Base-by-base conservation (phyloP, 1,284 basidiomycete genomes). In the Exobasidium cylindrosporum region DNA sequence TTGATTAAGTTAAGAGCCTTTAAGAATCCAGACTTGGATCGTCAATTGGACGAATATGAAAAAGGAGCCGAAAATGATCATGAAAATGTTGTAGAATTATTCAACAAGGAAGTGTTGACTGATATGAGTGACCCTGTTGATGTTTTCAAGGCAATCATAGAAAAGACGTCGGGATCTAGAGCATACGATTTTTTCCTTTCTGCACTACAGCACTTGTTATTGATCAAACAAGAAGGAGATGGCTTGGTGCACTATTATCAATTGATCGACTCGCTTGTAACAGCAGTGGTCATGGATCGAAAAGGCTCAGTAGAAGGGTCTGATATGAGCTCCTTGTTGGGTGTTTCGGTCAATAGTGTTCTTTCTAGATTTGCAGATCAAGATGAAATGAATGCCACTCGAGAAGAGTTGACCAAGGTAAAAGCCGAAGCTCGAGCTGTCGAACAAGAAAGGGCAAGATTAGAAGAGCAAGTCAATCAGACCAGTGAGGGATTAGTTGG, bases 341-440 rank as follows among this genome's bases (percentile, higher is more conserved):
- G 93, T 0, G 87, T 90, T 62, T 93, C 91, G 1, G 92, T 98
- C 23, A 88, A 92, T 68, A 86, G 89, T 54, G 86, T 97, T 63
- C 89, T 97, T 54, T 87, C 90, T 4, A 89, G 90, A 74, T 91
- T 97, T 79, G 92, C 91, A 64, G 93, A 97, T 76, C 88, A 92
- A 31, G 93, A 97, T 70, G 91, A 95, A 64, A 86, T 89, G 21
- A 84, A 86, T 4, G 40, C 55, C 17, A 62, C 43, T 45, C 85
- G 87, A 64, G 84, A 87, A 10, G 87, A 89, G 52, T 83, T 86
- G 11, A 83, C 86, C 57, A 85, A 88, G 88, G 54, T 88, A 88
- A 83, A 91, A 87, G 78, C 89, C 88, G 32, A 30, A 30, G 49
- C 58, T 3, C 57, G 61, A 3, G 23, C 23, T 26, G 56, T 45